phyloP scores from a whole-genome alignment of 164 flowering plant species.

The Nymphaea colorata region DNA sequence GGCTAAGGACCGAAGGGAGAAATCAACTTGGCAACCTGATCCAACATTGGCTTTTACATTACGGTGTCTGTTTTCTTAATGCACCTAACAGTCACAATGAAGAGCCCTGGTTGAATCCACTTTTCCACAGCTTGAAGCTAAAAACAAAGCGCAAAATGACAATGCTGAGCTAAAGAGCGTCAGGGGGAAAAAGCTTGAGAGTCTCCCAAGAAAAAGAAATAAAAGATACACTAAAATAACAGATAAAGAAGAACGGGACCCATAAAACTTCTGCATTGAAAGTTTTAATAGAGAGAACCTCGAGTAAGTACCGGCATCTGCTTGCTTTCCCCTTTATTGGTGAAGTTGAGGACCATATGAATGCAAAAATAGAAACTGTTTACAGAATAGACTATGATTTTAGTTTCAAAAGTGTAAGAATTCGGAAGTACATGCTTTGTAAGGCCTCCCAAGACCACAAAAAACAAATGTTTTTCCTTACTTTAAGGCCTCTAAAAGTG shows the following conservation, averaged over 20 bases:
- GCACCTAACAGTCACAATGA: too few species aligned
- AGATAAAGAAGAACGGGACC: neutral
- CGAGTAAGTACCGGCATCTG: neutral
- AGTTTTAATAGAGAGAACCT: neutral
- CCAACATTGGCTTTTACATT: too few species aligned
- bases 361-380: neutral
- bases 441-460: neutral
- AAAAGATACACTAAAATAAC: neutral
- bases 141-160: too few species aligned
- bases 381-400: neutral
- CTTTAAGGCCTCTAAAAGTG: neutral
- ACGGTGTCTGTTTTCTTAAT: too few species aligned
- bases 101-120: too few species aligned
- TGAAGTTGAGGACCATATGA: neutral
- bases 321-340: neutral
- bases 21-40: too few species aligned
- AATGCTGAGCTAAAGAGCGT: neutral
- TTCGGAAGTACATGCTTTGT: neutral
- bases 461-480: neutral
- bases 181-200: neutral
- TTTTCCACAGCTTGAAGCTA: too few species aligned
- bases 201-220: neutral
- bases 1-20: too few species aligned
- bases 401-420: neutral
- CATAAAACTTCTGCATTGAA: neutral